Percentiles rank a stretch among this genome's conserved stretches.
phyloP scores from a whole-genome alignment of 2,329 filamentous ascomycete genomes.

The Microcyclospora tardicrescens region DNA sequence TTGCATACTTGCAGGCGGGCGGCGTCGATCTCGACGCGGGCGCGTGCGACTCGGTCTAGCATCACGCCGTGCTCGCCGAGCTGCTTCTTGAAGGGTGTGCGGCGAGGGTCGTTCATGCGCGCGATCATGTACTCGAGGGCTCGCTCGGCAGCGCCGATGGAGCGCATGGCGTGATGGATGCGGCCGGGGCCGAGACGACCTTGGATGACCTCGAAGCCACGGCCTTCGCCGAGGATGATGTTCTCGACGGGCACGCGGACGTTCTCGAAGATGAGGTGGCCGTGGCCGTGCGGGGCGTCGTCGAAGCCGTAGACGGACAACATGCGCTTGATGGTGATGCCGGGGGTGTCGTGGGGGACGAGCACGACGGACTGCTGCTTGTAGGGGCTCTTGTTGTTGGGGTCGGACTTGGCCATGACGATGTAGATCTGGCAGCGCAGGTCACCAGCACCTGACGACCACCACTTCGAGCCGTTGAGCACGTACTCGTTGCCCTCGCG shows the following conservation, averaged over 20 bases:
- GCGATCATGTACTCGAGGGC: constrained; percentile 92
- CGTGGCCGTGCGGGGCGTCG: constrained; percentile 96
- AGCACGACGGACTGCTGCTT: constrained; percentile 86
- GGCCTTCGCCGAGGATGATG: constrained; percentile 83
- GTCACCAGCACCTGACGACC: constrained; percentile 92
- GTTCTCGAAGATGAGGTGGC: constrained; percentile 78
- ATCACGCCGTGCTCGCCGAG: constrained; percentile 85
- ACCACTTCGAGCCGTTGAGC: constrained; percentile 97
- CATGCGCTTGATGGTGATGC: constrained; percentile 90
- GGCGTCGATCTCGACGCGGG: constrained; percentile 85
- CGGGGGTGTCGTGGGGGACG: constrained; percentile 66
- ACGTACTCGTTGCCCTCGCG: constrained; percentile 80
- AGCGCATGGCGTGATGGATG: constrained; percentile 96
- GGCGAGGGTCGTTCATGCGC: constrained; percentile 80
- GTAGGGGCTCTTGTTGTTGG: constrained; percentile 63
- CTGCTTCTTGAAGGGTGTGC: constrained; percentile 82
- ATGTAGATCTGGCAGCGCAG: constrained; percentile 86
- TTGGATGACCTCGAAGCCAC: constrained; percentile 97
- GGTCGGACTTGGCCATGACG: constrained; percentile 88
- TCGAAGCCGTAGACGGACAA: constrained; percentile 90
- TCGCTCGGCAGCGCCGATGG: constrained; percentile 78
- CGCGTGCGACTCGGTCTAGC: constrained; percentile 86
- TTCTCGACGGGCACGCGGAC: constrained; percentile 75
- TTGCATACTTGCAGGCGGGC: constrained; percentile 84
- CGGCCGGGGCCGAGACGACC: constrained; percentile 88